Percentiles rank a stretch among this genome's conserved stretches.
phyloP scores from a whole-genome alignment of 2,329 filamentous ascomycete species.

The Penicillium sp. region DNA sequence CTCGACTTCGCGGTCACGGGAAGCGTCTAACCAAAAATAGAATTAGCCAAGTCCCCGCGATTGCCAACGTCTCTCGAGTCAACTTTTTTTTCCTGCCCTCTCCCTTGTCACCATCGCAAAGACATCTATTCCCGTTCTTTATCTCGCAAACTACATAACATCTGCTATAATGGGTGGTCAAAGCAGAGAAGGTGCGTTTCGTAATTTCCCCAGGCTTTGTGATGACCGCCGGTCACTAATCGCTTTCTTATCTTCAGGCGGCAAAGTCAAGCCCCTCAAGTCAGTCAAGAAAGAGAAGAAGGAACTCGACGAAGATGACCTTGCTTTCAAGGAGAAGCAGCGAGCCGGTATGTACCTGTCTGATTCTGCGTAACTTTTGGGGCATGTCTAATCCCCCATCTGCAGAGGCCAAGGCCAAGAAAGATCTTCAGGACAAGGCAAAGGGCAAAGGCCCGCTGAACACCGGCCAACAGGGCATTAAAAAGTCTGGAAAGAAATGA shows the following conservation, averaged over 20 bases:
- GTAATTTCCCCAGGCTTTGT: background rate
- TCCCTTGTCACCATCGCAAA: constrained; percentile 14
- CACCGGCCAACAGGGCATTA: constrained; percentile 85
- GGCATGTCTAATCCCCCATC: constrained; percentile 5
- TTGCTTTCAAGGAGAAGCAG: constrained; percentile 83
- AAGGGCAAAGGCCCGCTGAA: constrained; percentile 89
- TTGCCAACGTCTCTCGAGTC: constrained; percentile 11
- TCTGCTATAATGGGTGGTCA: constrained; percentile 65
- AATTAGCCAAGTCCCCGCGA: constrained; percentile 24
- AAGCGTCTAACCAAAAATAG: constrained; percentile 23
- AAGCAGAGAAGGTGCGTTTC: constrained; percentile 63
- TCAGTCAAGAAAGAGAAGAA: constrained; percentile 81
- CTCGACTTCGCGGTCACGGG: constrained; percentile 19
- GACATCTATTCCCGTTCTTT: background rate
- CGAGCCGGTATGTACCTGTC: constrained; percentile 71
- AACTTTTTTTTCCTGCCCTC: constrained; percentile 13
- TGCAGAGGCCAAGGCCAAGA: constrained; percentile 80
- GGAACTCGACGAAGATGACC: constrained; percentile 86
- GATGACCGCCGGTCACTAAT: background rate
- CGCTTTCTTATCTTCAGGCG: constrained; percentile 57
- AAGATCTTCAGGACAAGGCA: constrained; percentile 80
- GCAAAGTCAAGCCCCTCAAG: constrained; percentile 86
- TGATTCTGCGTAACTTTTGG: background rate
- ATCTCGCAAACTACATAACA: constrained; percentile 17
- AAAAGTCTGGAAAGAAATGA: constrained; percentile 98